A percentile compares a stretch with the other conserved stretches of the same genome.
Conservation (phyloP, 2,329 filamentous ascomycete genomes). For the Xylaria sp. region DNA sequence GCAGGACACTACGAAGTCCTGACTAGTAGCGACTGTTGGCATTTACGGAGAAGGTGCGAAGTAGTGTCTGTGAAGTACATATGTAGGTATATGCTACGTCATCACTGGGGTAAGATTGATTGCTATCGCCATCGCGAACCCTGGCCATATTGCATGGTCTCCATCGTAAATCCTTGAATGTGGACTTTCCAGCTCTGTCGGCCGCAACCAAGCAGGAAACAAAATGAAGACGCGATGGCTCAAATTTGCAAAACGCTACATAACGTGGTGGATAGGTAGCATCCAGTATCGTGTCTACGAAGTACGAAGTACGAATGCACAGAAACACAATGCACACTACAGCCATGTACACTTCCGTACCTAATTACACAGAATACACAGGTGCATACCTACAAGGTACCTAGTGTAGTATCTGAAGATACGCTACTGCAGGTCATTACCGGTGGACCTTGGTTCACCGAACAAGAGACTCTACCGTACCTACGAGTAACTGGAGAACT, state of each 20-base stretch:
- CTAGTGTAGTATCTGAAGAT: not conserved
- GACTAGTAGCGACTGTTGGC: not conserved
- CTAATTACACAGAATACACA: not conserved
- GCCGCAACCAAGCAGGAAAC: not conserved
- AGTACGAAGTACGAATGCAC: not conserved
- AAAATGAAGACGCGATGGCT: not conserved
- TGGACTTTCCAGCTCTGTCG: not conserved
- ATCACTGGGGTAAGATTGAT: not conserved
- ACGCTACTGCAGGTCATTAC: constrained; percentile 22
- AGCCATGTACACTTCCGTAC: not conserved
- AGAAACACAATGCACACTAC: not conserved
- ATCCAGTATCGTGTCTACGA: not conserved
- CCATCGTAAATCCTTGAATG: not conserved
- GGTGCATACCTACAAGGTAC: not conserved
- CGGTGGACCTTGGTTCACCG: not conserved
- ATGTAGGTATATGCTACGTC: not conserved
- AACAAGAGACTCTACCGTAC: not conserved
- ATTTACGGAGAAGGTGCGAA: not conserved
- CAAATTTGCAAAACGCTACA: no score
- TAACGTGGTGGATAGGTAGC: not conserved
- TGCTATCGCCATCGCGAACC: not conserved
- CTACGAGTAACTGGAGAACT: not conserved
- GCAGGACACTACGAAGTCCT: no score
- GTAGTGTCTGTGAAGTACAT: no score
- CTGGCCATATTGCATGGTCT: not conserved